These are phyloP conservation scores for Brassica rapa DNA, from an alignment of 345 rosid species.

Conservation along the genomic window DNA sequence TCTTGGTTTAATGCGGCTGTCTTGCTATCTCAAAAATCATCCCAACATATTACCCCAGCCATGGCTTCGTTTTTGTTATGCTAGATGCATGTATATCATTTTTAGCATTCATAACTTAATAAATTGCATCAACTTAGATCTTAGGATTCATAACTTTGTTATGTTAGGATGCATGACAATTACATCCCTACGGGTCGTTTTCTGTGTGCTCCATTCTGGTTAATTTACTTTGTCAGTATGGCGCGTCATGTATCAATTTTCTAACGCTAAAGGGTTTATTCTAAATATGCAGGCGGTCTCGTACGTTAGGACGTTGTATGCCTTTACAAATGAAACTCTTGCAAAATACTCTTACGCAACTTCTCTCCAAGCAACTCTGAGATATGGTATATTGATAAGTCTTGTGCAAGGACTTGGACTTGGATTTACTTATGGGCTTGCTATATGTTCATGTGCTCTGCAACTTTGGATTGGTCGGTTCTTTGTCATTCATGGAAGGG, in stretches of 20 bases:
- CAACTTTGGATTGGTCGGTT: constrained; percentile 98
- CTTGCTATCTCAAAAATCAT: constrained; percentile 6
- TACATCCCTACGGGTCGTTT: constrained; percentile 8
- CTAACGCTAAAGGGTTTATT: constrained; percentile 21
- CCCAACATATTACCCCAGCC: constrained; percentile 5
- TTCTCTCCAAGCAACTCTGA: constrained; percentile 92
- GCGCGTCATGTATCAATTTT: not conserved
- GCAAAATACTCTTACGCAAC: constrained; percentile 99
- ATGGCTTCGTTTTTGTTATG: constrained; percentile 8
- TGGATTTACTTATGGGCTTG: constrained; percentile 99
- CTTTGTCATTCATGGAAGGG: constrained; percentile 58
- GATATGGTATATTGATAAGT: constrained; percentile 94
- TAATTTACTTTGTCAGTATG: constrained; percentile 12
- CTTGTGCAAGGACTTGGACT: constrained; percentile 99
- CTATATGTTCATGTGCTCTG: constrained; percentile 97
- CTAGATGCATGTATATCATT: constrained; percentile 8
- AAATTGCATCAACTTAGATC: not conserved
- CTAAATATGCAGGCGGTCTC: constrained; percentile 82
- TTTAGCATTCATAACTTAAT: constrained; percentile 8
- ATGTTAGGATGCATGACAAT: not conserved
- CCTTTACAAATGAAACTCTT: constrained; percentile 95
- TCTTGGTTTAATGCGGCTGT: constrained; percentile 1
- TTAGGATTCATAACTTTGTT: not conserved
- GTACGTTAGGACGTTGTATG: constrained; percentile 83
- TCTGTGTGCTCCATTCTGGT: constrained; percentile 11